Conservation (phyloP, 2,329 filamentous ascomycete genomes). For the Chrysosporium keratinophilum region DNA sequence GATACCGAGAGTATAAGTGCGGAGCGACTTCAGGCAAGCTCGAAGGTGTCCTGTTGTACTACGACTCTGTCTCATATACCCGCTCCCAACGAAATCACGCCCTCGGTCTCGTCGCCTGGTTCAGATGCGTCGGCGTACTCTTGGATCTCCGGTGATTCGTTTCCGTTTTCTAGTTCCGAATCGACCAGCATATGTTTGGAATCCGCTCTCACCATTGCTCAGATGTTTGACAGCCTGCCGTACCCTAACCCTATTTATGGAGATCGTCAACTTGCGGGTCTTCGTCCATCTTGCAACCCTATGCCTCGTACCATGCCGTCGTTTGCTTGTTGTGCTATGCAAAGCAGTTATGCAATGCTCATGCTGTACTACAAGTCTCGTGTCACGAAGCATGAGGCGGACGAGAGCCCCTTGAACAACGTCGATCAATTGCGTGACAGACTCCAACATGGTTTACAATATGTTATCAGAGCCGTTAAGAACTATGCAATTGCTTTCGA, state of each 20-base stretch:
- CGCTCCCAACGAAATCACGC: constrained; percentile 26
- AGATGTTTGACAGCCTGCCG: constrained; percentile 33
- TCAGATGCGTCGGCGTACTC: constrained; percentile 11
- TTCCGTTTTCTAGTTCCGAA: constrained; percentile 34
- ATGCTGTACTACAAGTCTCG: constrained; percentile 38
- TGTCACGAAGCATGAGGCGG: constrained; percentile 26
- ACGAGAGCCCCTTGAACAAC: constrained; percentile 17
- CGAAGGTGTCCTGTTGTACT: constrained; percentile 27
- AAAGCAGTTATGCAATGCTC: constrained; percentile 38
- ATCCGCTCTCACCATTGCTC: constrained; percentile 33
- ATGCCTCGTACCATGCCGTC: constrained; percentile 38
- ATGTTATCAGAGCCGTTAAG: constrained; percentile 28
- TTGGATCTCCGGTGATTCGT: constrained; percentile 22
- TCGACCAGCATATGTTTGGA: constrained; percentile 35
- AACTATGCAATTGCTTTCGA: constrained; percentile 37
- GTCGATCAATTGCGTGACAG: constrained; percentile 29
- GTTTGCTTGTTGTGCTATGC: constrained; percentile 40
- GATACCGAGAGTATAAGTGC: constrained; percentile 5
- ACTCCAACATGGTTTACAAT: constrained; percentile 30
- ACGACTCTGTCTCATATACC: constrained; percentile 25
- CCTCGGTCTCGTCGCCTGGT: constrained; percentile 22
- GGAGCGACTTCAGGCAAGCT: constrained; percentile 19
- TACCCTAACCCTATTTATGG: constrained; percentile 26
- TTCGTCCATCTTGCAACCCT: constrained; percentile 11
- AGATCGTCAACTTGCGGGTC: constrained; percentile 6